phyloP scores from a whole-genome alignment of 768 basidiomycete genomes.

The Chalciporus chontae region DNA sequence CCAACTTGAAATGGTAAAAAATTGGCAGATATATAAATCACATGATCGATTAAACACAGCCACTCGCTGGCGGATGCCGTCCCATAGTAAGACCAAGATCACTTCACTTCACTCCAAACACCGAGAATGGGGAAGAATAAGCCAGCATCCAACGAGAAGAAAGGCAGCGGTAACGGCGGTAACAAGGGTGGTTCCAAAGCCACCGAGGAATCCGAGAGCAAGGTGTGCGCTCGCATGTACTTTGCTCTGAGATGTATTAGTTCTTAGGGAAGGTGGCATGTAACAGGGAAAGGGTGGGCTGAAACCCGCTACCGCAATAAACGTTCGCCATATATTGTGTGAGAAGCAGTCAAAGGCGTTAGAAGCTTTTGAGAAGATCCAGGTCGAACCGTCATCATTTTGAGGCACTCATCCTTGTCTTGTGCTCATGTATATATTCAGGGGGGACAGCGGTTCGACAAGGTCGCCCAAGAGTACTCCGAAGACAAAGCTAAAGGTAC shows the following conservation, averaged over 20 bases:
- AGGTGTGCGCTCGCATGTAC: constrained; percentile 17
- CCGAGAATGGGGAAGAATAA: constrained; percentile 29
- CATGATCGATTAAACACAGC: not conserved
- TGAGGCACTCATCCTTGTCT: not conserved
- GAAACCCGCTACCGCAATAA: constrained; percentile 78
- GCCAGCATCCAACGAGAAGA: constrained; percentile 21
- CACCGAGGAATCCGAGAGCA: constrained; percentile 19
- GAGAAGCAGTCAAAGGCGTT: constrained; percentile 81
- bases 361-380: constrained; percentile 76
- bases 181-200: constrained; percentile 15
- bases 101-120: not conserved
- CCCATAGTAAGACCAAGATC: not conserved
- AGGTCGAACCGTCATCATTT: constrained; percentile 42
- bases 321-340: constrained; percentile 85
- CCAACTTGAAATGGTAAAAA: not conserved
- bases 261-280: not conserved
- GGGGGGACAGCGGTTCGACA: constrained; percentile 82
- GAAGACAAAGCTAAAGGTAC: constrained; percentile 88
- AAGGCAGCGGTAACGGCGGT: constrained; percentile 13
- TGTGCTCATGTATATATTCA: constrained; percentile 23
- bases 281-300: constrained; percentile 52
- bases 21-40: too few species aligned
- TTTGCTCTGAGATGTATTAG: not conserved
- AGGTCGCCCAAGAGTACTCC: constrained; percentile 86
- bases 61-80: not conserved